Conservation (phyloP, 1,284 basidiomycete genomes). For the Mycena sp. region DNA sequence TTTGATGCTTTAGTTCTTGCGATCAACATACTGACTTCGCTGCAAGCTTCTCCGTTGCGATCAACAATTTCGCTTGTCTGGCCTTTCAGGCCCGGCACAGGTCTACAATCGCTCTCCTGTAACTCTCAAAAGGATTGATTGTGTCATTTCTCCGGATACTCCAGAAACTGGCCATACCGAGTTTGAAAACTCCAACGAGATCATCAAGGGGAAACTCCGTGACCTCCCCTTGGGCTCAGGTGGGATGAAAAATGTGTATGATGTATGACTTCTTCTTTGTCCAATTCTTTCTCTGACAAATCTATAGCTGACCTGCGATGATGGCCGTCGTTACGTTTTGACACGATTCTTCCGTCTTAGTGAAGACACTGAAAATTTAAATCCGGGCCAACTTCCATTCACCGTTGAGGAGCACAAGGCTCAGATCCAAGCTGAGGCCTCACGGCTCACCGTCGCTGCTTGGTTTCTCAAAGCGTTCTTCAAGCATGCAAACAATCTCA, state of each 20-base stretch:
- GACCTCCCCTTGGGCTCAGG: neutral
- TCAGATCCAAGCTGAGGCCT: neutral
- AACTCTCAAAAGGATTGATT: neutral
- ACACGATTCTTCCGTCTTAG: conserved; percentile 6
- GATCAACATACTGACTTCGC: too few relatives aligned
- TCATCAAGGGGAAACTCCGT: neutral
- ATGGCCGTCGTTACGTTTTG: neutral
- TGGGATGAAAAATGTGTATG: conserved; percentile 10
- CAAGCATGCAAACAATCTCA: neutral
- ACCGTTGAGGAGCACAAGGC: neutral
- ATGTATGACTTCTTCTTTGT: neutral
- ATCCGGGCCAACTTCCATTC: neutral
- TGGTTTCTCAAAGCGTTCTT: conserved; percentile 3
- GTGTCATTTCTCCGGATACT: neutral
- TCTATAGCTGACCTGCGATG: neutral
- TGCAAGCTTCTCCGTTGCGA: too few relatives aligned
- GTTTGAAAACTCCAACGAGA: neutral
- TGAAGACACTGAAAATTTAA: neutral
- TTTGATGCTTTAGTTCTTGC: too few relatives aligned
- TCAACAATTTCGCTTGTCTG: too few relatives aligned
- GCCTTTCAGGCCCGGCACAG: neutral
- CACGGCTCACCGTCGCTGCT: neutral
- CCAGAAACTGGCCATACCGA: neutral
- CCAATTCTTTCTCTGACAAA: neutral
- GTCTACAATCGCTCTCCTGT: neutral